Evolutionary conservation across 805 yeast genomes (phyloP), one percentile per base, ranked within the genome.

Genomic region (Candida berthetii): DNA sequence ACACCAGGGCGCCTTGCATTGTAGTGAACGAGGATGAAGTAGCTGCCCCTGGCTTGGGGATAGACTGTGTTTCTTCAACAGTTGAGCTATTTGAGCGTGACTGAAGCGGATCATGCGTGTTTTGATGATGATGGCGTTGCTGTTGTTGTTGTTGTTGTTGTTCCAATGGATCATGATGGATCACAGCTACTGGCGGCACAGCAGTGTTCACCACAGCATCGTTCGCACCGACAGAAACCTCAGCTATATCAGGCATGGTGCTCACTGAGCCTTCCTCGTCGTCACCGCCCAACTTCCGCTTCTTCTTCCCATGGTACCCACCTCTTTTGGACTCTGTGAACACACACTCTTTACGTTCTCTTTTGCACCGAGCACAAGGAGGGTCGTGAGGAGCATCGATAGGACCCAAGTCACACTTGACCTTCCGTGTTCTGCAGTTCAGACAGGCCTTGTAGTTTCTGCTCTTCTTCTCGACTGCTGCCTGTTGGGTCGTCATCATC

Each of bases 361-460:
- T 70, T 45, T 74, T 71, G 54, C 98, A 90, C 38, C 97, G 65
- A 2, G 78, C 81, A 68, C 98, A 90, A 3, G 95, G 93, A 3
- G 95, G 93, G 4, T 77, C 79, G 36, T 71, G 69, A 0, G 95
- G 95, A 45, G 72, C 72, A 38, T 79, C 82, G 7, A 80, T 76
- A 9, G 81, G 77, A 2, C 96, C 96, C 49, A 90, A 64, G 56
- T 88, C 95, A 65, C 98, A 90, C 53, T 80, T 80, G 35, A 87
- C 86, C 54, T 90, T 91, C 34, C 95, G 73, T 7, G 80, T 76
- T 15, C 96, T 74, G 58, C 98, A 90, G 61, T 80, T 85, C 38
- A 85, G 62, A 54, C 98, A 90, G 1, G 97, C 97, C 47, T 78
- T 73, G 58, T 85, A 90, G 46, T 80, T 78, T 47, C 96, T 66